Evolutionary conservation across 345 rosid species (phyloP), one percentile per base, ranked within the genome.

Genomic region (Corchorus capsularis): DNA sequence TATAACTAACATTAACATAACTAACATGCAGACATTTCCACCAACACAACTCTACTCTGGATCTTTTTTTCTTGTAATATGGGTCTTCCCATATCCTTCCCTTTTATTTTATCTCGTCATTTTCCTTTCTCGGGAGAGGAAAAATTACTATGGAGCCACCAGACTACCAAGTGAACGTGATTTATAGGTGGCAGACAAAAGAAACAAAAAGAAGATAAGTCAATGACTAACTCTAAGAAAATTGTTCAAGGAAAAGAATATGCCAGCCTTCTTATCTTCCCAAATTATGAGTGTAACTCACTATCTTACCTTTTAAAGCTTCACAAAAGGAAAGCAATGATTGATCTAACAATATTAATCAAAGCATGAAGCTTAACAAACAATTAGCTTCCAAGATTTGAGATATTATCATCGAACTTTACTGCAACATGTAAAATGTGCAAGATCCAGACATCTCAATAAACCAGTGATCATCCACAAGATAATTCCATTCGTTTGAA

Each of bases 401-500:
- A 34, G 69, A 46, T 45, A 72, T 57, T 22, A 72, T 57, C 60
- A 27, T n/a, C 10, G 15, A 22, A 60, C 17, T 59, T 37, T 8
- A 60, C 41, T 7, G 67, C 55, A 43, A 20, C 45, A 32, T 27
- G 4, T 7, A 60, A 13, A 3, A 22, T 22, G 32, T 4, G 63
- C 27, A 59, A 59, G 39, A 50, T n/a, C 19, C 4, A 53, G 47
- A 45, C 47, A 6, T 17, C 19, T 53, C 8, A 53, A 53, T 27
- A 53, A 17, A 2, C 11, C 14, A 13, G 56, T 13, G 17, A 53
- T 53, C 56, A 53, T 53, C 17, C 56, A 14, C 56, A 2, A 5
- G 37, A 73, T 73, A 27, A 12, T 43, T 61, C 76, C 54, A 73
- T 47, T 35, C 32, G 61, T 46, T 39, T 55, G 19, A 71, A 17